These are phyloP conservation scores for Acanthamoeba sp. DNA, from an alignment of 208 protist species.

Conservation along the genomic window DNA sequence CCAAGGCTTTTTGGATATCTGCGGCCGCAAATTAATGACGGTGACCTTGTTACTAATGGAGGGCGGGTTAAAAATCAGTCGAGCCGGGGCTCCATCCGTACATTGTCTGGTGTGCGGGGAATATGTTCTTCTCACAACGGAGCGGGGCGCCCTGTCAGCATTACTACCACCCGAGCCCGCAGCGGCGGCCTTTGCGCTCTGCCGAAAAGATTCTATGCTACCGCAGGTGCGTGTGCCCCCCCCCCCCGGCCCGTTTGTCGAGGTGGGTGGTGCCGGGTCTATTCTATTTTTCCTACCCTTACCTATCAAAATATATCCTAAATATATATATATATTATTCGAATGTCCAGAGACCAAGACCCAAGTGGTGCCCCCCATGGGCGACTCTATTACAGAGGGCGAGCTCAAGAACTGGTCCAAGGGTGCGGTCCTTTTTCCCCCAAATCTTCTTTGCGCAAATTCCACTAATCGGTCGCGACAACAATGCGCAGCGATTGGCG, in stretches of 20 bases:
- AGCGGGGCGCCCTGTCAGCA: not conserved
- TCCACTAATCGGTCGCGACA: no score
- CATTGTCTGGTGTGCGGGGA: not conserved
- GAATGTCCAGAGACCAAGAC: slow-evolving; percentile 41
- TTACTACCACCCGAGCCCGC: not conserved
- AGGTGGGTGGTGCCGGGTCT: no score
- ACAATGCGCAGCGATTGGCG: slow-evolving; percentile 94
- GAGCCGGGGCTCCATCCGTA: not conserved
- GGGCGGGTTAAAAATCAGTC: not conserved
- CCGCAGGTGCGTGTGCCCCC: not conserved
- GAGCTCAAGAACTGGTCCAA: slow-evolving; percentile 96
- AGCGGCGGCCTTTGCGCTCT: not conserved
- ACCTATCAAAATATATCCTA: not conserved
- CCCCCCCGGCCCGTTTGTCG: no score
- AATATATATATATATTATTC: not conserved
- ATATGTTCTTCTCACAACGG: not conserved
- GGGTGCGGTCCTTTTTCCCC: slow-evolving; percentile 78
- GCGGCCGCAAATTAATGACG: no score
- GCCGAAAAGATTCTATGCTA: not conserved
- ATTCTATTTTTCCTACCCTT: not conserved
- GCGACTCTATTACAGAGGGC: slow-evolving; percentile 98
- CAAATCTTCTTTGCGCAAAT: slow-evolving; percentile 4
- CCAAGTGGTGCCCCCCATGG: slow-evolving; percentile 96
- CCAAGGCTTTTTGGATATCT: not conserved
- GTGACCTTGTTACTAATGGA: not conserved